A percentile compares a stretch with the other conserved stretches of the same genome.
Evolutionary conservation across 1,284 basidiomycete genomes (phyloP).

Genomic region (Puccinia polysora): DNA sequence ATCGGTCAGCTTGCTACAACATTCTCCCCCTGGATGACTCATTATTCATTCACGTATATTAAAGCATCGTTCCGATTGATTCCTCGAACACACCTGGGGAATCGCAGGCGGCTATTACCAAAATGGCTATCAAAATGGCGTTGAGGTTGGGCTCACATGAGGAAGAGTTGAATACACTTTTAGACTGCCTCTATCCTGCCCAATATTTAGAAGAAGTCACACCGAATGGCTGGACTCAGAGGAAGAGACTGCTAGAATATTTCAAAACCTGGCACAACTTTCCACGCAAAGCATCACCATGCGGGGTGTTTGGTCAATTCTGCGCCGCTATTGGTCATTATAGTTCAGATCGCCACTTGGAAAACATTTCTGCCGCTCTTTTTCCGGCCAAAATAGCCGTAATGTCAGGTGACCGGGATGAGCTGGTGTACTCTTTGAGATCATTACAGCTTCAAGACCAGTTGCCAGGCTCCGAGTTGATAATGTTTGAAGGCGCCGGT

Average conservation of each 20-base stretch:
- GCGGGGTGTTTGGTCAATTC: constrained; percentile 50
- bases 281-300: constrained; percentile 43
- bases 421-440: constrained; percentile 50
- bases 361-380: constrained; percentile 44
- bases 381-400: constrained; percentile 49
- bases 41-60: not conserved
- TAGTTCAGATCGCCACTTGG: constrained; percentile 46
- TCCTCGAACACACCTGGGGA: not conserved
- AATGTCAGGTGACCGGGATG: constrained; percentile 51
- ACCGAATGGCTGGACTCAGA: not conserved
- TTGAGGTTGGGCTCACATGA: not conserved
- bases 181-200: constrained; percentile 1
- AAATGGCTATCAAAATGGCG: not conserved
- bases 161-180: not conserved
- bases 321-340: constrained; percentile 49
- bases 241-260: not conserved
- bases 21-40: not conserved
- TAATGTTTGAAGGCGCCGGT: constrained; percentile 47
- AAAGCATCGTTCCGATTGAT: not conserved
- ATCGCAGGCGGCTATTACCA: not conserved
- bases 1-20: not conserved
- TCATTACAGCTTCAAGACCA: constrained; percentile 47
- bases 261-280: not conserved
- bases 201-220: not conserved
- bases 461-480: constrained; percentile 48